These are phyloP conservation scores for Annulohypoxylon moriforme DNA, from an alignment of 495 filamentous ascomycete species.

Conservation along the genomic window DNA sequence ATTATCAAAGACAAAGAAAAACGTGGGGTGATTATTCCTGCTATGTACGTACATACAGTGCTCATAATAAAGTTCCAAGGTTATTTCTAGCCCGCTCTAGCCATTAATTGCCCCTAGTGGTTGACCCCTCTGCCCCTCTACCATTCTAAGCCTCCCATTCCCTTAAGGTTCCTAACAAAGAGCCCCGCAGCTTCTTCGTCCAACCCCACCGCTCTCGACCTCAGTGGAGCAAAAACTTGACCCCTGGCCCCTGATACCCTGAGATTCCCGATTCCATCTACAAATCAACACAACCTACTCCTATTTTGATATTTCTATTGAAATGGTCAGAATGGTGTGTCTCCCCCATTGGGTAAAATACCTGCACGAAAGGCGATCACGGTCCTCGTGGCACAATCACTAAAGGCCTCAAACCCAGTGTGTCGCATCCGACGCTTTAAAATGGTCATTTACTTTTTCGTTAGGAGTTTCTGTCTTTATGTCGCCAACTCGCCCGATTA, in stretches of 20 bases:
- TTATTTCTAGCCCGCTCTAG: not conserved
- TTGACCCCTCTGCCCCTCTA: conserved; percentile 1
- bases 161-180: not conserved
- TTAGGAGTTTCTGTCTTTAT: conserved; percentile 9
- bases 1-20: conserved; percentile 13
- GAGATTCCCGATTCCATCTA: conserved; percentile 24
- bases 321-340: not conserved
- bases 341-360: conserved; percentile 16
- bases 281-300: not conserved
- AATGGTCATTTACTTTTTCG: conserved; percentile 5
- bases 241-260: conserved; percentile 26
- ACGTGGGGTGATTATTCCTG: conserved; percentile 33
- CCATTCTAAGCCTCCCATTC: not conserved
- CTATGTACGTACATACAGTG: not conserved
- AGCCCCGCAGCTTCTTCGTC: conserved; percentile 4
- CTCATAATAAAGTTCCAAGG: not conserved
- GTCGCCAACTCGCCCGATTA: not conserved
- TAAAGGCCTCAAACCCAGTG: not conserved
- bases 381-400: conserved; percentile 35
- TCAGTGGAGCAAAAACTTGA: not conserved
- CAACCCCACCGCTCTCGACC: conserved; percentile 1
- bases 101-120: not conserved
- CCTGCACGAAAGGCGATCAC: conserved; percentile 33
- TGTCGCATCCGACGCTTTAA: conserved; percentile 21
- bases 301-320: conserved; percentile 20